Evolutionary conservation across 345 rosid genomes (phyloP), one percentile per base, ranked within the genome.

Genomic region (Populus simonii): DNA sequence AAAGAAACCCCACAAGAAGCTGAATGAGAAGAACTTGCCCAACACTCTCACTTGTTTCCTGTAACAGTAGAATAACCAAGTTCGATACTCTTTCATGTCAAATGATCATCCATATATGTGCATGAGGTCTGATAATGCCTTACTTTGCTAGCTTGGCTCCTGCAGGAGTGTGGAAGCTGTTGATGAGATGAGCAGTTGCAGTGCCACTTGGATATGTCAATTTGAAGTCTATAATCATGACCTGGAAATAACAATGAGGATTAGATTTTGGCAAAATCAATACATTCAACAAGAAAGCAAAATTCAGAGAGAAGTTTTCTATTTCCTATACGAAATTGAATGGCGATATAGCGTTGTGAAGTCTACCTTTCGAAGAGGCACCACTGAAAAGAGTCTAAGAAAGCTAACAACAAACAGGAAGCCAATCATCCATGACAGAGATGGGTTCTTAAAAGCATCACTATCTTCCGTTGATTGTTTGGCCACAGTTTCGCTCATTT

Each of bases 191-290:
- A 35, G 82, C 84, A 70, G 84, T 82, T 43, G 84, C 84, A 69
- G 84, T 82, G 70, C 84, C 84, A 71, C 84, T 82, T n/a, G 84
- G 84, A 75, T 82, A 82, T 31, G 81, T 82, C 79, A 82, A 57
- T 35, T 82, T 82, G 73, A 82, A 82, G 79, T 82, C 84, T 38
- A 82, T 68, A 11, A 82, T 75, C 84, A 82, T 82, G 33, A 82
- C 41, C 84, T 82, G 74, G 47, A 71, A 33, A 39, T 25, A 8
- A 23, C 16, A 10, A 61, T 5, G 74, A 16, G n/a, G 20, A 8
- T 61, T 16, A 27, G 12, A 22, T 57, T 57, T 57, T 57, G 62
- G 62, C 27, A 57, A 22, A 57, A 22, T n/a, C 9, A 57, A 57
- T n/a, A 41, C 15, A 6, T 22, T 12, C 25, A 5, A n/a, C 29